phyloP scores from a whole-genome alignment of 257 asterid species.

The Datura wrightii region DNA sequence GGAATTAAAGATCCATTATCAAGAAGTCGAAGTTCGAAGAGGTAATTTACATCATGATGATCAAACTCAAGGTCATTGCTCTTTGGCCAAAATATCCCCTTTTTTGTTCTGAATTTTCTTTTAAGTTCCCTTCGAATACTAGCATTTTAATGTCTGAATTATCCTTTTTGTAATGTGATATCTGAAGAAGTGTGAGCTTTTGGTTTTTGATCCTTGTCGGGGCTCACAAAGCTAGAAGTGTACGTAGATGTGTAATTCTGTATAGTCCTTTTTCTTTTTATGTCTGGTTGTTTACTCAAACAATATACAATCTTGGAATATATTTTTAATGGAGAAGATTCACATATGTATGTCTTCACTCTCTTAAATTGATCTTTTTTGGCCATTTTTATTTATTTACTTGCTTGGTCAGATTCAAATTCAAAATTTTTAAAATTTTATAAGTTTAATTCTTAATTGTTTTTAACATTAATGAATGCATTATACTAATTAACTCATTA shows the following conservation, averaged over 20 bases:
- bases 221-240: no score
- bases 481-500: background rate
- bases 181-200: background rate
- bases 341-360: background rate
- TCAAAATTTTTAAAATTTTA: background rate
- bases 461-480: background rate
- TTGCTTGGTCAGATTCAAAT: background rate
- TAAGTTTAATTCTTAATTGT: background rate
- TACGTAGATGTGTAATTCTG: slow-evolving; percentile 15
- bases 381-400: background rate
- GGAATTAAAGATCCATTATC: slow-evolving; percentile 62
- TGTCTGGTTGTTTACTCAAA: background rate
- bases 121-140: background rate
- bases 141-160: background rate
- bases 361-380: background rate
- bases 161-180: background rate
- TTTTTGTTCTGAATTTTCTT: background rate
- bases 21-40: slow-evolving; percentile 75
- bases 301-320: background rate
- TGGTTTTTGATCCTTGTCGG: no score
- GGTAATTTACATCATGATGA: slow-evolving; percentile 46
- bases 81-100: slow-evolving; percentile 14
- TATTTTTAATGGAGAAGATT: slow-evolving; percentile 7
- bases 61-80: slow-evolving; percentile 20
- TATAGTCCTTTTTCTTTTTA: background rate